Percentiles rank a stretch among this genome's conserved stretches.
Evolutionary conservation across 371 early-diverging fungal genomes (phyloP).

Genomic region (Phascolomyces articulosus): DNA sequence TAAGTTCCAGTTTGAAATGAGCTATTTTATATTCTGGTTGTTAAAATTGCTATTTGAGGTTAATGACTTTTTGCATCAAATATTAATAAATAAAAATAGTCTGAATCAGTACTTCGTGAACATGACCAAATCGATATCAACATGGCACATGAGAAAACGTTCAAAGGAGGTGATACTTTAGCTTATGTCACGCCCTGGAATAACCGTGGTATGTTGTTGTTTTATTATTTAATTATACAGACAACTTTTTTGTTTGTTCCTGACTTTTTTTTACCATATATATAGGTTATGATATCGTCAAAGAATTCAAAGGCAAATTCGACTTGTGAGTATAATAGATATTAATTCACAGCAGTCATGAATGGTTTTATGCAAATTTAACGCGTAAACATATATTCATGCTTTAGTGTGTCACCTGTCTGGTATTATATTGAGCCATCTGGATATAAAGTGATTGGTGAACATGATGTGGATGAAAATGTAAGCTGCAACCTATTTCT

Average conservation of each 20-base stretch:
- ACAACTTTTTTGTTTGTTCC: background rate
- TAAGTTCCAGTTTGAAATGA: background rate
- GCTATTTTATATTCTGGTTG: background rate
- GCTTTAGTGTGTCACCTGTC: constrained; percentile 55
- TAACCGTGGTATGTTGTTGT: constrained; percentile 55
- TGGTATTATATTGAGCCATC: constrained; percentile 53
- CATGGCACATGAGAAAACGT: constrained; percentile 41
- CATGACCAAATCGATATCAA: constrained; percentile 19
- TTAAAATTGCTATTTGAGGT: background rate
- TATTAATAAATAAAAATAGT: background rate
- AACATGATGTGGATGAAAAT: constrained; percentile 61
- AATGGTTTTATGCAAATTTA: background rate
- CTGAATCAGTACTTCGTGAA: constrained; percentile 18
- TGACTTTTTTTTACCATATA: background rate
- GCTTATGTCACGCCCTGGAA: constrained; percentile 78
- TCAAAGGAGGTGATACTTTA: constrained; percentile 39
- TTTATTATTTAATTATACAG: too few relatives aligned
- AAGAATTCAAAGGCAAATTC: constrained; percentile 68
- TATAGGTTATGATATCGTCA: constrained; percentile 62
- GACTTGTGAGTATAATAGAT: constrained; percentile 45
- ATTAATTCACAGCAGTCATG: too few relatives aligned
- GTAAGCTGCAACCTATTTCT: constrained; percentile 21
- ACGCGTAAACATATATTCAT: background rate
- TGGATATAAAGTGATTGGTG: constrained; percentile 49
- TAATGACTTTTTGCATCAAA: background rate